Evolutionary conservation across 768 basidiomycete species (phyloP), one percentile per base, ranked within the genome.

Genomic region (Suillus placidus): DNA sequence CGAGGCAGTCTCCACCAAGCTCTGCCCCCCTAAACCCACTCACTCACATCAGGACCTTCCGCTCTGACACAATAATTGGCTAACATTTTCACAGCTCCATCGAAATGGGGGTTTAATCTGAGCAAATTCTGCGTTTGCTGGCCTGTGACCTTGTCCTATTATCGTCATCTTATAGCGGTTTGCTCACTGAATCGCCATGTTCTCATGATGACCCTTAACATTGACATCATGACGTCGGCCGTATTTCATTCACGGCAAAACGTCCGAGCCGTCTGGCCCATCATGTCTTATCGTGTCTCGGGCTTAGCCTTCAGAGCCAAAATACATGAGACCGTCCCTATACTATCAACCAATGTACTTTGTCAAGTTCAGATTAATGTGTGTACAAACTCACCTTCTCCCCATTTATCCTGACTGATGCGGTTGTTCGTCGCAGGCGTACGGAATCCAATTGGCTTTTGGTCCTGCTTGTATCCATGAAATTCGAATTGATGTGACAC

Each of bases 121-220:
- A n/a, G 35, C 40, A 26, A 30, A 30, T 20, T 40, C 5, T 30
- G 37, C 18, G 6, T 13, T 32, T 20, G 40, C 18, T 60, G 58
- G 18, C 40, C 12, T 20, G 40, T 20, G 30, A n/a, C 18, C 2
- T 32, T 30, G 16, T 6, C 18, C 57, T 42, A 18, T 42, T 60
- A 42, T 42, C 58, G 58, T 60, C 58, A 60, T 42, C 16, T 5
- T n/a, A 12, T 20, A 55, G 32, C 10, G 54, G 34, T 13, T 57
- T 26, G 40, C 38, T 60, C 57, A 30, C 38, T 60, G 38, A 30
- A 60, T 20, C 38, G 26, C 9, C 12, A 37, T 56, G n/a, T 56
- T 56, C 35, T 56, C 55, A 57, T 42, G 30, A 32, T 60, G 38
- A 30, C 58, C 58, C 58, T 42, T 60, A 16, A 14, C 20, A 23